Base-by-base conservation (phyloP, 805 yeast genomes). In the Blastobotrys mokoenaii region DNA sequence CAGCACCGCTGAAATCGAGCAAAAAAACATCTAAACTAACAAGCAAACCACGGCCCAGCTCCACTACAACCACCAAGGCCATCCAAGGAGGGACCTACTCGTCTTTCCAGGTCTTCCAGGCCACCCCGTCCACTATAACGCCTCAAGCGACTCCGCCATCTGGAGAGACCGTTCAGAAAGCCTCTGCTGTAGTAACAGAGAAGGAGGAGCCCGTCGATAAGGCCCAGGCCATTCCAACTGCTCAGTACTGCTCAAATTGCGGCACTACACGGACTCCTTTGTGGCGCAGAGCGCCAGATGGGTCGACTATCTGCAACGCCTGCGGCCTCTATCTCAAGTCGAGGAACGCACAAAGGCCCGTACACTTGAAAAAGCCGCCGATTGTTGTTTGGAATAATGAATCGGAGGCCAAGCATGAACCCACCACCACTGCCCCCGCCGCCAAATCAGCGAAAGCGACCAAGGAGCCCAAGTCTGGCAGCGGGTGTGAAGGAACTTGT, bases 201-300 rank as follows among this genome's bases (percentile, higher is more conserved):
- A 34, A 14, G 18, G 41, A 38, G 12, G 31, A 38, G 8, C 27
- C 7, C 12, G 7, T 14, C 3, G 18, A 17, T 11, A 10, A 46
- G 18, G 34, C 36, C 29, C 18, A 16, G 32, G 34, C 38, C 25
- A 38, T 20, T 7, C 51, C 49, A 22, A 43, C 51, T 1, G 57
- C 58, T n/a, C 61, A 73, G 50, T 68, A 68, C 40, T 90, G 97
- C 64, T 80, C 90, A 14, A 90, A 90, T 65, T 90, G 98, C 63
- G 85, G 87, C 54, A 88, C 97, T 0, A 79, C 80, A 45, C 82
- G 89, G 22, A 90, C 98, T 0, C 97, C 98, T 0, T 68, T 93
- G 12, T 90, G 98, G 98, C 73, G 98, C 55, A 71, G 97, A 44
- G 88, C 90, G 46, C 89, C 95, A 0, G 83, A 83, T 48, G 97